These are phyloP conservation scores for Austroboletus eburneus DNA, from an alignment of 768 basidiomycete species.

Conservation along the genomic window DNA sequence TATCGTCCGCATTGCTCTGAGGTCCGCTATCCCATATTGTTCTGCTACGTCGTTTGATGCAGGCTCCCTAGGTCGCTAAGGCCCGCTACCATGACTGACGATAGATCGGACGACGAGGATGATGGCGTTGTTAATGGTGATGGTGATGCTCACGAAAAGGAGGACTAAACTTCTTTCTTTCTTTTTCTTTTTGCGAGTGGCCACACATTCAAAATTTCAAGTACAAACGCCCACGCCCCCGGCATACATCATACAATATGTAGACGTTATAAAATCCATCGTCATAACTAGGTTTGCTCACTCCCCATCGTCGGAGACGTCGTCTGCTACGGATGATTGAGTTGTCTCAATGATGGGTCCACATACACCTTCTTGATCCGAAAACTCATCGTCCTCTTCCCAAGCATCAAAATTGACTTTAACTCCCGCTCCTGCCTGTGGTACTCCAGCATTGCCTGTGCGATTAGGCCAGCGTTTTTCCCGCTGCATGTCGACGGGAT, in stretches of 20 bases:
- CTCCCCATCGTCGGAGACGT: conserved; percentile 1
- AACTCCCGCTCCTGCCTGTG: conserved; percentile 30
- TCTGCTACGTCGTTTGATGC: conserved; percentile 7
- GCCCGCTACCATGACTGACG: conserved; percentile 52
- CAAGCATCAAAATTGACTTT: conserved; percentile 56
- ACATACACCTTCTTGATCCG: conserved; percentile 42
- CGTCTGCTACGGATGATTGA: conserved; percentile 2
- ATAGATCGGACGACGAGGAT: conserved; percentile 77
- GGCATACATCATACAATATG: conserved; percentile 3
- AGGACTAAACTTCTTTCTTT: conserved; percentile 29
- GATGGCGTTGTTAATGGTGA: conserved; percentile 36
- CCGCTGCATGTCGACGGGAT: conserved; percentile 69
- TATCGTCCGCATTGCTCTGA: conserved; percentile 69
- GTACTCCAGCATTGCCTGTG: conserved; percentile 26
- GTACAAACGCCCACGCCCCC: conserved; percentile 12
- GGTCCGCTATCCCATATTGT: conserved; percentile 43
- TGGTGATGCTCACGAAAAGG: conserved; percentile 25
- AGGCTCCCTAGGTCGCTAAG: conserved; percentile 46
- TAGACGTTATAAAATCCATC: conserved; percentile 2
- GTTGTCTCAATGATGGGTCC: conserved; percentile 20
- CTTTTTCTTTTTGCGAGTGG: conserved; percentile 1
- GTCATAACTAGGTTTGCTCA: background rate
- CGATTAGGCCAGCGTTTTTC: conserved; percentile 76
- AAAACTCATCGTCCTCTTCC: conserved; percentile 52
- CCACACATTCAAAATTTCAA: background rate